These are phyloP conservation scores for Aureobasidium lini DNA, from an alignment of 2,329 filamentous ascomycete species.

Conservation along the genomic window DNA sequence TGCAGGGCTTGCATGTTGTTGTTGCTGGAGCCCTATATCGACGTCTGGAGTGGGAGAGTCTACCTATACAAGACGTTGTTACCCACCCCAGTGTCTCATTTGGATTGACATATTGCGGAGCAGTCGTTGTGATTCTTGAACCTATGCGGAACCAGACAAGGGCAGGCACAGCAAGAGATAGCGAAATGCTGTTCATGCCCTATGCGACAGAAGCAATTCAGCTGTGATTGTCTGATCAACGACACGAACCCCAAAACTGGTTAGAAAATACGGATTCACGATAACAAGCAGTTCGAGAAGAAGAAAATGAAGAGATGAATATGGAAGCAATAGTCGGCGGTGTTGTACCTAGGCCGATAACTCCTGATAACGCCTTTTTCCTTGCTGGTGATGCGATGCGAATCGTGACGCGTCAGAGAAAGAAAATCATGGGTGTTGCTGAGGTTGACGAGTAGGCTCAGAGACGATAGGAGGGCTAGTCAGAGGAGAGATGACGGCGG, in stretches of 20 bases:
- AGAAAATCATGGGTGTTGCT: background rate
- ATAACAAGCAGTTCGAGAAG: background rate
- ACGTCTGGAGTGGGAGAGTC: background rate
- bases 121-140: background rate
- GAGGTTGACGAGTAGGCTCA: background rate
- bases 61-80: constrained; percentile 7
- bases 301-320: background rate
- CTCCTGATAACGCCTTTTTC: background rate
- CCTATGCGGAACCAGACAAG: too few species aligned
- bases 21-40: background rate
- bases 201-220: background rate
- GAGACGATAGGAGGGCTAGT: background rate
- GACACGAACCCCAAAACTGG: too few species aligned
- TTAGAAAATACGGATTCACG: too few species aligned
- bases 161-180: background rate
- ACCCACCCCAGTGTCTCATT: background rate
- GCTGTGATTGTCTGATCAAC: background rate
- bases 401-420: background rate
- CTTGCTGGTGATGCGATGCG: background rate
- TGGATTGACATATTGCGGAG: background rate
- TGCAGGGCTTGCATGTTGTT: background rate
- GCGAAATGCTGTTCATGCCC: background rate
- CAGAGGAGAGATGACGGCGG: constrained; percentile 7
- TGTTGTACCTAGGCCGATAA: background rate
- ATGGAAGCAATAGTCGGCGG: background rate